Conservation (phyloP, 495 filamentous ascomycete species). For the Cladorrhinum samala region DNA sequence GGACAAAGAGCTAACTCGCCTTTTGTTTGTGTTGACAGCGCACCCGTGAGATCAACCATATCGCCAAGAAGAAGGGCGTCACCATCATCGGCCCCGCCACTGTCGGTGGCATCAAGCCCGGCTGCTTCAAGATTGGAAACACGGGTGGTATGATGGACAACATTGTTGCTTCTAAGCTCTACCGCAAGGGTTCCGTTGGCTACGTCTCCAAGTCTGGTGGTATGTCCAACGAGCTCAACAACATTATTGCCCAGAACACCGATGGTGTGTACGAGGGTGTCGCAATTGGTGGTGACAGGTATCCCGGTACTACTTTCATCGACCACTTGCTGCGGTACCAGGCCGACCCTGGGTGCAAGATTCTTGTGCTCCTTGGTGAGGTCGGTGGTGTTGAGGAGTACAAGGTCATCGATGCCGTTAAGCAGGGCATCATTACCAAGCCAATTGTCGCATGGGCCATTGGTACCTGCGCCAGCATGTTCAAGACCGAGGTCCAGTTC, state of each 20-base stretch:
- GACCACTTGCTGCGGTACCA: slow-evolving; percentile 96
- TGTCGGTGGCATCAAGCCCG: slow-evolving; percentile 98
- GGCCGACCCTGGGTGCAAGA: slow-evolving; percentile 93
- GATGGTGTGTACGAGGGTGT: slow-evolving; percentile 99
- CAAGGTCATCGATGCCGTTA: slow-evolving; percentile 96
- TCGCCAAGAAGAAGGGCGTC: slow-evolving; percentile 95
- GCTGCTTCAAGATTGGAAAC: slow-evolving; percentile 99
- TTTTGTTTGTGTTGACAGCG: slow-evolving; percentile 46
- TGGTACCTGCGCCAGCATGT: slow-evolving; percentile 97
- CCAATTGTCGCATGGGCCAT: slow-evolving; percentile 99
- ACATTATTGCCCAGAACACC: slow-evolving; percentile 91
- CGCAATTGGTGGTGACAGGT: slow-evolving; percentile 97
- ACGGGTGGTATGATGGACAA: slow-evolving; percentile 99
- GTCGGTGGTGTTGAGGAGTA: slow-evolving; percentile 99
- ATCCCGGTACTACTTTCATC: slow-evolving; percentile 98
- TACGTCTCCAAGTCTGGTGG: slow-evolving; percentile 99
- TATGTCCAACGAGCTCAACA: slow-evolving; percentile 99
- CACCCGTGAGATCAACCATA: slow-evolving; percentile 92
- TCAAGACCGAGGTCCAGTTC: slow-evolving; percentile 99
- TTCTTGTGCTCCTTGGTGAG: slow-evolving; percentile 90
- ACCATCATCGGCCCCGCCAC: slow-evolving; percentile 98
- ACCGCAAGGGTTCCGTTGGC: slow-evolving; percentile 95
- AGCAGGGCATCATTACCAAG: slow-evolving; percentile 90
- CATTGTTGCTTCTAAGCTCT: slow-evolving; percentile 99
- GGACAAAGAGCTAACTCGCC: slow-evolving; percentile 8